phyloP scores from a whole-genome alignment of 768 basidiomycete genomes.

The Cantharellus anzutake region DNA sequence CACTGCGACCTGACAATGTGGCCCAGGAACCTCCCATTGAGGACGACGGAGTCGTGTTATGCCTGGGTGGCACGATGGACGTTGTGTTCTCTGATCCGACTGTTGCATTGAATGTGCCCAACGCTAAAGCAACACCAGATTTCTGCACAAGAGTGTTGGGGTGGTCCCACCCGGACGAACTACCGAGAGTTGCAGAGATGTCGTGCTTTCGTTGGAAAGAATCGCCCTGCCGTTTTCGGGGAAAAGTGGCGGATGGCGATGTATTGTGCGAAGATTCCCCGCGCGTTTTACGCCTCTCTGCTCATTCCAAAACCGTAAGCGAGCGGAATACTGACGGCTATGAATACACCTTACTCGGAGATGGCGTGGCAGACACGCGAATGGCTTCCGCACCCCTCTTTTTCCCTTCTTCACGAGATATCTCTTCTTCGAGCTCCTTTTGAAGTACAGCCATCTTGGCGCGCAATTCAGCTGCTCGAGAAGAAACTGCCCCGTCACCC shows the following conservation, averaged over 20 bases:
- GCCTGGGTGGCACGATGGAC: slow-evolving; percentile 9
- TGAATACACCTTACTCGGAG: neutral
- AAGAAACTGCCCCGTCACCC: too few species aligned
- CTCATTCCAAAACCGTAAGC: neutral
- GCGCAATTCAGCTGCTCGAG: neutral
- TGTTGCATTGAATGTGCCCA: neutral
- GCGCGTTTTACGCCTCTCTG: neutral
- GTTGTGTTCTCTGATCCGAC: neutral
- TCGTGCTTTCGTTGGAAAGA: neutral
- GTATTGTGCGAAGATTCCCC: neutral
- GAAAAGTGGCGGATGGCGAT: neutral
- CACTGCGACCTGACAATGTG: too few species aligned
- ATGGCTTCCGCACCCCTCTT: neutral
- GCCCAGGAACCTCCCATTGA: too few species aligned
- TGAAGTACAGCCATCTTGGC: neutral
- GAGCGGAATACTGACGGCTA: neutral
- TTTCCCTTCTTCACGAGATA: neutral
- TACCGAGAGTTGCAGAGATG: neutral
- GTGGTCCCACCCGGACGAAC: neutral
- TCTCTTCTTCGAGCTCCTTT: neutral
- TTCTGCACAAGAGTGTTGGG: neutral
- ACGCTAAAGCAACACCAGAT: neutral
- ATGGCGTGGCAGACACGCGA: neutral
- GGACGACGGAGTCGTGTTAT: too few species aligned
- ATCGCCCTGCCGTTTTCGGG: neutral